A percentile compares a stretch with the other conserved stretches of the same genome.
phyloP scores from a whole-genome alignment of 2,329 filamentous ascomycete species.

The Annulohypoxylon truncatum region DNA sequence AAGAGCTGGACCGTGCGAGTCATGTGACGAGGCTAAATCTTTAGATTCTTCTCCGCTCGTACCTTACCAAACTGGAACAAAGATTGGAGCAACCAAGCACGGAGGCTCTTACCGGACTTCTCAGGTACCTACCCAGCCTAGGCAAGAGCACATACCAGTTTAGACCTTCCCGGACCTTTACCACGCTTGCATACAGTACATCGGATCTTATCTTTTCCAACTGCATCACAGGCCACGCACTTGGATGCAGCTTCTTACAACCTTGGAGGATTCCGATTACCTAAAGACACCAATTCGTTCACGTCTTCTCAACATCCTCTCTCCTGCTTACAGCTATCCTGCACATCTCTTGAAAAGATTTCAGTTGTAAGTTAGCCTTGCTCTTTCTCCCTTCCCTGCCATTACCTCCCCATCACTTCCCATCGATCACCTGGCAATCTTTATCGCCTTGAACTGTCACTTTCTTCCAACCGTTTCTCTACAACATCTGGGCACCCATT shows the following conservation, averaged over 20 bases:
- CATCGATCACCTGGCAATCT: neutral
- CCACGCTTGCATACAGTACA: neutral
- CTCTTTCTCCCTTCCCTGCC: neutral
- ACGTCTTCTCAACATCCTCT: neutral
- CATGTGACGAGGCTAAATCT: constrained; percentile 10
- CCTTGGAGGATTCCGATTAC: neutral
- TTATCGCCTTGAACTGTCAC: neutral
- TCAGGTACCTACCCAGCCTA: neutral
- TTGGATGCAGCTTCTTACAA: neutral
- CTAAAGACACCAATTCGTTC: neutral
- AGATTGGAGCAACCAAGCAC: constrained; percentile 23
- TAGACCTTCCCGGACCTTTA: neutral
- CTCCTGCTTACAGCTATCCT: neutral
- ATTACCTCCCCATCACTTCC: neutral
- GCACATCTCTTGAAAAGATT: neutral
- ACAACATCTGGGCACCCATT: neutral
- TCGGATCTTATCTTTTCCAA: constrained; percentile 8
- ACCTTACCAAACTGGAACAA: constrained; percentile 13
- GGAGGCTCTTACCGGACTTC: neutral
- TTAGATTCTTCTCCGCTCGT: constrained; percentile 4
- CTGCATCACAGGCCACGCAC: neutral
- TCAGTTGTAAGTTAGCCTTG: constrained; percentile 2
- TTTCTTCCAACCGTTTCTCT: neutral
- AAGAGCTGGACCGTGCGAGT: neutral
- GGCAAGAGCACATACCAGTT: neutral